Evolutionary conservation across 805 yeast species (phyloP), one percentile per base, ranked within the genome.

Genomic region (Candida ficus): DNA sequence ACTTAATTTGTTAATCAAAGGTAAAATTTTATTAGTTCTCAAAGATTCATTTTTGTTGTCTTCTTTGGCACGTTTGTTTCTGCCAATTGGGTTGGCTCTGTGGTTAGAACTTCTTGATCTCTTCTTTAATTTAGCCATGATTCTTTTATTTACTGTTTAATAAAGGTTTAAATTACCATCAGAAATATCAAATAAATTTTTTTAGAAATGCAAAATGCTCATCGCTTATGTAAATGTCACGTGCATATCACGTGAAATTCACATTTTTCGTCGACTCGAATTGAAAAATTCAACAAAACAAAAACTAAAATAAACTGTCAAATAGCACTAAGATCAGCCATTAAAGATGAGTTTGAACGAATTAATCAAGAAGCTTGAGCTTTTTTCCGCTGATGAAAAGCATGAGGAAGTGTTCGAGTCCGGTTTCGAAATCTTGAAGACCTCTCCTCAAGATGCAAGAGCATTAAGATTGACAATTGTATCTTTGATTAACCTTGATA

Each of bases 91-190:
- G 42, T 60, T 64, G 14, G 57, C 52, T 46, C 68, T 64, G 21
- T 61, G 57, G 37, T 58, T 56, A 1, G 80, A 67, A 3, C 71
- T 62, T 64, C 74, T 75, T 3, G 80, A 74, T 58, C 76, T 76
- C 58, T 76, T 82, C 70, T 81, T 84, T 30, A 84, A 71, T 62
- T 83, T 84, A 35, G 84, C 95, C 95, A 84, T 84, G 9, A 3
- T 20, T 5, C 6, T 11, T 17, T 14, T 27, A 6, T 20, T 19
- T 33, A n/a, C n/a, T n/a, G n/a, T n/a, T n/a, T n/a, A n/a, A n/a
- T n/a, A n/a, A n/a, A n/a, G 22, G 13, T 33, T 26, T 20, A 19
- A n/a, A 3, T 19, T 3, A 9, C 6, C 13, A 14, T 20, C 7
- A 23, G 7, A 18, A 19, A n/a, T 10, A 16, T 17, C 14, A 9